phyloP scores from a whole-genome alignment of 192 early-diverging fungal genomes.

The Glomus cerebriforme region DNA sequence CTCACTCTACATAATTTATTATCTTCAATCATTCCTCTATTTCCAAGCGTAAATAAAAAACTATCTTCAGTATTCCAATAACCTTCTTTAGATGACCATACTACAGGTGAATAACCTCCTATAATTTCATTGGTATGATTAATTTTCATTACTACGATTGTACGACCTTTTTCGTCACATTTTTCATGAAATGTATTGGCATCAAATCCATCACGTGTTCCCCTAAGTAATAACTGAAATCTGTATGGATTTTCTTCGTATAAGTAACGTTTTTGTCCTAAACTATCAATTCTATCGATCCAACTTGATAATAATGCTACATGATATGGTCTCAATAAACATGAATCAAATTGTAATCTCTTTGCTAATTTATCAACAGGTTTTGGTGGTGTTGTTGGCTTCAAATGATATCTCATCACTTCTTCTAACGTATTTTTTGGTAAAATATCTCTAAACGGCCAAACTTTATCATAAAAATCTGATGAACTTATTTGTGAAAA shows the following conservation, averaged over 20 bases:
- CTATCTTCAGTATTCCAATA: constrained; percentile 32
- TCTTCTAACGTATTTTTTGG: constrained; percentile 6
- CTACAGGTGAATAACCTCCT: constrained; percentile 22
- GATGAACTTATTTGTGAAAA: constrained; percentile 16
- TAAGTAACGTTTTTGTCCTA: constrained; percentile 24
- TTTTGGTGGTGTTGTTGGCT: not conserved
- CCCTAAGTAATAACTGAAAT: constrained; percentile 20
- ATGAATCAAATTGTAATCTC: constrained; percentile 24
- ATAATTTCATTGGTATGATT: constrained; percentile 12
- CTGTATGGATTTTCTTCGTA: constrained; percentile 25
- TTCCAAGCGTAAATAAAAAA: constrained; percentile 23
- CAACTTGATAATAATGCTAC: constrained; percentile 19
- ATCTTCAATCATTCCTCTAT: constrained; percentile 22
- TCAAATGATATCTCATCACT: constrained; percentile 22
- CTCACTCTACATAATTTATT: constrained; percentile 15
- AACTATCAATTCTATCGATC: constrained; percentile 28
- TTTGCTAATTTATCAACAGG: constrained; percentile 2
- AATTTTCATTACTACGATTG: constrained; percentile 23
- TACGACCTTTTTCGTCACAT: constrained; percentile 18
- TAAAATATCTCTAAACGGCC: constrained; percentile 8
- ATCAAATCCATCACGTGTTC: constrained; percentile 27
- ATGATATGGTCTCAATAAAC: constrained; percentile 7
- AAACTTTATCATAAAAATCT: constrained; percentile 30
- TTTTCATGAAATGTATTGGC: constrained; percentile 14
- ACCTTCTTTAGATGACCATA: constrained; percentile 12